These are phyloP conservation scores for Antitrichia curtipendula DNA, from an alignment of 225 moss, liverwort and hornwort genomes.

Conservation along the genomic window DNA sequence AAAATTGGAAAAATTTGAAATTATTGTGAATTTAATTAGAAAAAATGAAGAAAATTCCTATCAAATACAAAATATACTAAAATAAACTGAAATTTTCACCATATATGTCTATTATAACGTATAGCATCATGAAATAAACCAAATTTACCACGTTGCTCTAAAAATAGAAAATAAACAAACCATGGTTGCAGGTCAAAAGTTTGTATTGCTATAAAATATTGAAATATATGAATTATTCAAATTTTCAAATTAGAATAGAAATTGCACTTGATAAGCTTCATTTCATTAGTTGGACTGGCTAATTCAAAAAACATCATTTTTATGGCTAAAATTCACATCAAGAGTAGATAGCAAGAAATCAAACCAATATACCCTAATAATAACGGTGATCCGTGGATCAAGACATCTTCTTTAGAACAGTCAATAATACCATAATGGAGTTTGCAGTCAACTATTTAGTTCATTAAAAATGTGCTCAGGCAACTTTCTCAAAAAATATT, in stretches of 20 bases:
- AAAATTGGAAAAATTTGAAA: background rate
- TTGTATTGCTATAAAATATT: background rate
- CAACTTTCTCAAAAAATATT: background rate
- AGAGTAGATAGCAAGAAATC: background rate
- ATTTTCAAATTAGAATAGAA: background rate
- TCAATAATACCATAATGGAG: no score
- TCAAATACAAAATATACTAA: background rate
- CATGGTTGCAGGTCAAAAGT: background rate
- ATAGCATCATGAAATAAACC: background rate
- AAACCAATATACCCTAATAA: background rate
- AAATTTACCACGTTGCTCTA: background rate
- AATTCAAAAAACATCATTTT: background rate
- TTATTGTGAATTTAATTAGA: background rate
- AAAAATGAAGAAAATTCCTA: background rate
- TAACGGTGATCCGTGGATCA: accelerated
- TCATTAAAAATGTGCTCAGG: no score
- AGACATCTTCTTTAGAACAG: background rate
- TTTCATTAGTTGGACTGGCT: background rate
- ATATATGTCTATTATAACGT: background rate
- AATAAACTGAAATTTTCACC: background rate
- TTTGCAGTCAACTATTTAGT: no score
- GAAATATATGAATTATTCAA: accelerated
- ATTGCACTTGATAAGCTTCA: background rate
- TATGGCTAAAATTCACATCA: background rate
- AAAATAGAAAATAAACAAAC: background rate